Conservation (phyloP, 164 flowering plant species). For the Vitis riparia region DNA sequence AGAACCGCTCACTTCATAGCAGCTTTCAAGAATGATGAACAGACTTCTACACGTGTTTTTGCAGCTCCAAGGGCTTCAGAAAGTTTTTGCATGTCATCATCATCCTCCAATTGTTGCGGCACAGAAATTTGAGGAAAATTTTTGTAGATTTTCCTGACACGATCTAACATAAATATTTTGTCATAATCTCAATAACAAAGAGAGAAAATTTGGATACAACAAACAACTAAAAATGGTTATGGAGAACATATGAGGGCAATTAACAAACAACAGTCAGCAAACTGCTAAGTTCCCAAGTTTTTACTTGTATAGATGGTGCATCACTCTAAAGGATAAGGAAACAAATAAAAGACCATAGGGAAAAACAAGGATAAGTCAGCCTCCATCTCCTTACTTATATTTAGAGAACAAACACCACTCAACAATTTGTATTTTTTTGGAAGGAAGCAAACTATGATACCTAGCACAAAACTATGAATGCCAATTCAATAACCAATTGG, state of each 20-base stretch:
- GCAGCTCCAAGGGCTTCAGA: conserved; percentile 88
- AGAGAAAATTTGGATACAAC: background rate
- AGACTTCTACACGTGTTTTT: conserved; percentile 80
- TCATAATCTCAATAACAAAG: conserved; percentile 19
- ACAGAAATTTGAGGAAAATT: conserved; percentile 69
- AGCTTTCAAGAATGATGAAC: conserved; percentile 86
- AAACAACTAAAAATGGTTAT: background rate
- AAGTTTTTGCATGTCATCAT: conserved; percentile 79
- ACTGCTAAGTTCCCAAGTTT: too few relatives aligned
- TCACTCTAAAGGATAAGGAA: too few relatives aligned
- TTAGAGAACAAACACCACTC: too few relatives aligned
- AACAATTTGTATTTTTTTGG: too few relatives aligned
- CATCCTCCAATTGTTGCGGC: conserved; percentile 73
- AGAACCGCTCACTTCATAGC: conserved; percentile 64
- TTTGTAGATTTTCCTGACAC: conserved; percentile 78
- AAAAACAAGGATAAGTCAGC: too few relatives aligned
- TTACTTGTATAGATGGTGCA: too few relatives aligned
- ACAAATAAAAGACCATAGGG: too few relatives aligned
- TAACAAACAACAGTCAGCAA: background rate
- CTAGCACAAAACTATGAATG: too few relatives aligned
- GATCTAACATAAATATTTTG: conserved; percentile 52
- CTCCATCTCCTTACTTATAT: too few relatives aligned
- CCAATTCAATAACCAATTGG: too few relatives aligned
- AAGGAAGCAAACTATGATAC: too few relatives aligned
- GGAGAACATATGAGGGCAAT: background rate